Base-by-base conservation (phyloP, 2,329 filamentous ascomycete genomes). In the Alternaria sp. region DNA sequence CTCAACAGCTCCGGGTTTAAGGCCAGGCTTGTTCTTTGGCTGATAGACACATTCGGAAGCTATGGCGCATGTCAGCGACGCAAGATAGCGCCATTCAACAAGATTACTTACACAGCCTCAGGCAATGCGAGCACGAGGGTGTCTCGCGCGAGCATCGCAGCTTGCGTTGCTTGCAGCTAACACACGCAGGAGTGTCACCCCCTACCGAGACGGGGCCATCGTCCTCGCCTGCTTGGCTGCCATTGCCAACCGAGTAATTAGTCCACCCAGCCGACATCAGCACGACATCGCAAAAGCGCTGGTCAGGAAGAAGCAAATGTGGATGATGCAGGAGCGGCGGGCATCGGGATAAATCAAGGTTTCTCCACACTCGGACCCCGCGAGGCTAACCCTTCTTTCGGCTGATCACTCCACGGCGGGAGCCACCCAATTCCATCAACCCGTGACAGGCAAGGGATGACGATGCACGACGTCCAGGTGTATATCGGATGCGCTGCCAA, bases 1-100 rank as follows among this genome's bases (percentile, higher is more conserved):
- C 51, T 76, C 74, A 20, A 76, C 65, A 11, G 74, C 74, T 11
- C 74, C 74, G 14, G 73, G 69, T 54, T 76, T 76, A 18, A 76
- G 59, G 2, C 74, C 74, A 7, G 74, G 74, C 57, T 75, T 76
- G 36, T 75, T 73, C 56, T 74, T 76, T 26, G 74, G 69, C 24
- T 68, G 67, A 43, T 76, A 76, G 5, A 70, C 61, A 47, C 74
- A 76, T 22, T 70, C 67, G 5, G 73, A 71, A 3, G 67, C 74
- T 76, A 30, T 18, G 26, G 9, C 8, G 38, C 46, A 42, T 20
- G 58, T 71, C 57, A 72, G 65, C 42, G 46, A 59, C 12, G 38
- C 14, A 46, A 30, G 16, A 8, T 12, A 14, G 39, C 18, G 52
- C 32, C 30, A 30, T 18, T 30, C 14, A n/a, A 41, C 22, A 9